Percentiles rank a stretch among this genome's conserved stretches.
These are phyloP conservation scores for Dothideomycetes sp. DNA, from an alignment of 2,329 filamentous ascomycete genomes.

Conservation along the genomic window DNA sequence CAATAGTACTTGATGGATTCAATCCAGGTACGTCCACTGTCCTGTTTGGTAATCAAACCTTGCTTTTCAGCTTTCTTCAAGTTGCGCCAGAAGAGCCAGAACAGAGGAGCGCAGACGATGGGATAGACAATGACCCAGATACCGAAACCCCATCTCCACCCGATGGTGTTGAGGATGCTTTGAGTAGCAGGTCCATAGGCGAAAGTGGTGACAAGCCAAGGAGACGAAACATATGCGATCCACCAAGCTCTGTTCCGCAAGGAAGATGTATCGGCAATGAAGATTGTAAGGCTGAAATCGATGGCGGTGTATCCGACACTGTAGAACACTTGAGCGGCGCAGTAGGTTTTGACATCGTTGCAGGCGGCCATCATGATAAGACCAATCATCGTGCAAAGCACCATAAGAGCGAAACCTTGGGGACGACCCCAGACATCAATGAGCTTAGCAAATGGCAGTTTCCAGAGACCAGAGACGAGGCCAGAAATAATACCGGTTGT, in stretches of 20 bases:
- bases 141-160: conserved; percentile 26
- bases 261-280: conserved; percentile 27
- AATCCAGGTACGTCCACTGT: conserved; percentile 17
- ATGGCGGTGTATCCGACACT: conserved; percentile 24
- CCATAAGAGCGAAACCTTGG: conserved; percentile 31
- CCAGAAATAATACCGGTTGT: conserved; percentile 29
- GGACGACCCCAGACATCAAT: conserved; percentile 34
- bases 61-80: conserved; percentile 22
- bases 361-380: conserved; percentile 24
- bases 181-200: conserved; percentile 22
- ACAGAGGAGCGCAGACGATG: conserved; percentile 20
- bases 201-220: conserved; percentile 26
- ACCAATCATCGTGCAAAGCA: conserved; percentile 19
- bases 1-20: conserved; percentile 22
- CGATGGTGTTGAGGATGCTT: conserved; percentile 18
- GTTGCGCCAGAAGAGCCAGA: conserved; percentile 22
- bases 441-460: conserved; percentile 31
- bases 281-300: conserved; percentile 24
- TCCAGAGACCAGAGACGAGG: conserved; percentile 29
- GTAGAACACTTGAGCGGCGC: conserved; percentile 25
- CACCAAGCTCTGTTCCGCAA: conserved; percentile 24
- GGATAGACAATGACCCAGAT: conserved; percentile 25
- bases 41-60: conserved; percentile 18
- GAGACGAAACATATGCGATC: conserved; percentile 24
- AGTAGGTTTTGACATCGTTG: conserved; percentile 22